Evolutionary conservation across 345 rosid genomes (phyloP), one percentile per base, ranked within the genome.

Genomic region (Salix exigua): DNA sequence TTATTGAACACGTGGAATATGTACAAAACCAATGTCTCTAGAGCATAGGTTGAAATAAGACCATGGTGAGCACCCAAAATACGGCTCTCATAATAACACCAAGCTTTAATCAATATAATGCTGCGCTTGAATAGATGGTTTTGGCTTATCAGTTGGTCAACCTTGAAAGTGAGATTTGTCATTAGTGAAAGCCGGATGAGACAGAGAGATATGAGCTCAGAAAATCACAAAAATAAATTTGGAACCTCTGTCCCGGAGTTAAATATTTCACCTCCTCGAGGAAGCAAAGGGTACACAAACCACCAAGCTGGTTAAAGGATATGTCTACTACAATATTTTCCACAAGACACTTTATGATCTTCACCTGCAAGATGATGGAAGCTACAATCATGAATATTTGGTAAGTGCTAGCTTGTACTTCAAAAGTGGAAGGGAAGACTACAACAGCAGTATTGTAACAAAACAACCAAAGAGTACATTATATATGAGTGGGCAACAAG

Each of bases 31-130:
- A 94, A 80, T 19, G 97, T 94, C 87, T 94, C 98, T 86, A 94
- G 77, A 70, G 92, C 98, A 83, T 94, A 94, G 8, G 97, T 91
- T 67, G 94, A 92, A 61, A 94, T 88, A 85, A 94, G 81, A 80
- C 96, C 97, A 87, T 92, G 96, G 75, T 88, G 92, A 82, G 98
- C 97, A 84, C 98, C 98, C 48, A 94, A 91, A 67, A 94, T 91
- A 63, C 91, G 96, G 67, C 97, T 94, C 84, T 94, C 97, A 30
- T 90, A 91, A 82, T 92, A 94, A 86, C 97, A 92, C 98, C 98
- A 94, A 71, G 97, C 93, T 81, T 94, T 94, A 35, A 91, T 88
- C 72, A 94, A 82, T 84, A 94, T 89, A 79, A 91, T 87, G 79
- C 96, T 94, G 77, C 97, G 89, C 83, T 94, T 91, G 72, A 92